A percentile compares a stretch with the other conserved stretches of the same genome.
Evolutionary conservation across 2,329 filamentous ascomycete species (phyloP).

Genomic region (Dactylonectria macrodidyma): DNA sequence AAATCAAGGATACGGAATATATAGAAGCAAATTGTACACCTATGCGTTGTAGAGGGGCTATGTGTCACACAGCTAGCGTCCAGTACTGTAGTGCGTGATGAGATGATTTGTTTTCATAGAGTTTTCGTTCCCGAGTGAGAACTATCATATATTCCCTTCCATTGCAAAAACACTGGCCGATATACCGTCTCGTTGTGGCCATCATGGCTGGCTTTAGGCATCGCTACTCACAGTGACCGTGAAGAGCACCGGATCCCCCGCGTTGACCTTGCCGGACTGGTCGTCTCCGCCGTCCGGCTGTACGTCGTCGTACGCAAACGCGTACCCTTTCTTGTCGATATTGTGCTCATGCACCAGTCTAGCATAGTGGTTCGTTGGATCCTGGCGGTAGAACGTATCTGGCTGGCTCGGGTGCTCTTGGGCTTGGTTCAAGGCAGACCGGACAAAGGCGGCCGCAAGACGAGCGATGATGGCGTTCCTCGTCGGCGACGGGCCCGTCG

Average conservation of each 20-base stretch:
- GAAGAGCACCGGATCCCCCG: not conserved
- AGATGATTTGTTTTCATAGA: too few species aligned
- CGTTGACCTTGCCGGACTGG: slow-evolving; percentile 39
- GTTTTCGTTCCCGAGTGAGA: too few species aligned
- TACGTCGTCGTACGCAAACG: slow-evolving; percentile 80
- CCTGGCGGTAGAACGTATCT: slow-evolving; percentile 59
- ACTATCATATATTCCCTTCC: not conserved
- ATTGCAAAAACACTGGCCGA: not conserved
- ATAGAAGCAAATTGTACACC: too few species aligned
- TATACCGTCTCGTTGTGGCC: too few species aligned
- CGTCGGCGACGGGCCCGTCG: slow-evolving; percentile 46
- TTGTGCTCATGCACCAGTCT: slow-evolving; percentile 73
- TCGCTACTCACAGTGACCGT: not conserved
- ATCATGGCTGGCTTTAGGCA: not conserved
- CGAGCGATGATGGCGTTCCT: slow-evolving; percentile 61
- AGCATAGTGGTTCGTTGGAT: slow-evolving; percentile 69
- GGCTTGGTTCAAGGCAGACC: slow-evolving; percentile 60
- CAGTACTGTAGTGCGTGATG: too few species aligned
- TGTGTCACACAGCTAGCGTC: too few species aligned
- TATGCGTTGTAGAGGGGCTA: too few species aligned
- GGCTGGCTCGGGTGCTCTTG: slow-evolving; percentile 62
- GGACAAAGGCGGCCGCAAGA: slow-evolving; percentile 65
- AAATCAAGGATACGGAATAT: too few species aligned
- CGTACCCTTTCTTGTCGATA: slow-evolving; percentile 73
- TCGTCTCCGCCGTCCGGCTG: slow-evolving; percentile 65